Evolutionary conservation across 169 alveolate species (phyloP), one percentile per base, ranked within the genome.

Genomic region (Babesia ovata): DNA sequence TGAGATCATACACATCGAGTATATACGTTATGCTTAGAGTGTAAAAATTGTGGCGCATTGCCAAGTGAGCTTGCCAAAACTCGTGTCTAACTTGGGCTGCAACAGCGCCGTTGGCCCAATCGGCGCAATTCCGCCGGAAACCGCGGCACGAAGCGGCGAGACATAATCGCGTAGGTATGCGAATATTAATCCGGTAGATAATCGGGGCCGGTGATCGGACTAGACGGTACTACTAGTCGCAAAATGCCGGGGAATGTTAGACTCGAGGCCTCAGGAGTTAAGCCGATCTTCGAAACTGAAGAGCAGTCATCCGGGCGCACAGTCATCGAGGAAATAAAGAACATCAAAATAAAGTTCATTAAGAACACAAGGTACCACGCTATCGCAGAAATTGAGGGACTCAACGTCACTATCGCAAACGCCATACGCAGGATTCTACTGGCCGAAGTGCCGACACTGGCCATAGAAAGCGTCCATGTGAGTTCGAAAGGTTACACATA

Each of bases 381-480:
- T 26, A 81, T 90, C 36, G 66, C 87, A 33, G 96, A 92, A 63
- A 73, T 97, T 50, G 86, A 86, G 59, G 95, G 97, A 26, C 92
- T 95, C 48, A 96, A 97, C 78, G 94, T 95, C 22, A 86, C 98
- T 19, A 87, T 96, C 70, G 99, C 99, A 33, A 96, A 96, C 86
- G 96, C 99, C 26, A 78, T 97, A 33, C 91, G 99, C 71, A 90
- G 99, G 86, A 94, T 96, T 49, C 94, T 97, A 79, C 77, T 97
- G 44, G 95, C 99, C 9, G 99, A 97, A 84, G 97, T 96, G 14
- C 99, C 99, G 21, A 96, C 99, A 53, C 94, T 97, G 88, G 99
- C 99, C 7, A 93, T 96, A 29, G 99, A 97, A 73, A 88, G 94
- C 63, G 99, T 97, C 19, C 87, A 86, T 53, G 90, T 90, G 33